These are phyloP conservation scores for Daedaleopsis sinensis DNA, from an alignment of 768 basidiomycete species.

Conservation along the genomic window DNA sequence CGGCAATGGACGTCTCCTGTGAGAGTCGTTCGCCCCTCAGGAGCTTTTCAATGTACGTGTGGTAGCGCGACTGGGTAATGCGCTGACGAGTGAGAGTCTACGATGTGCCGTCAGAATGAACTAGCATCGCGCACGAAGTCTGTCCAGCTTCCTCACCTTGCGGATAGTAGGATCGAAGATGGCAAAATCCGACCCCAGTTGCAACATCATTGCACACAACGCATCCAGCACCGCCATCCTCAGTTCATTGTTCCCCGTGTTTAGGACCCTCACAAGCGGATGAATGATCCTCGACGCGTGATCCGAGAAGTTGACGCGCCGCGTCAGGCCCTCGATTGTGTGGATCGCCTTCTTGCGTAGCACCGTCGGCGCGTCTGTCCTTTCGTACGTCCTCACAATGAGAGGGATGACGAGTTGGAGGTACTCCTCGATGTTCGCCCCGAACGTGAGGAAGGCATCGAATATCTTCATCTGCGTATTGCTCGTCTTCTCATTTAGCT, in stretches of 20 bases:
- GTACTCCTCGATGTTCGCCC: slow-evolving; percentile 96
- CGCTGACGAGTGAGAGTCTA: slow-evolving; percentile 78
- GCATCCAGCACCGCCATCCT: slow-evolving; percentile 90
- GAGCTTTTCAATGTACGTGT: slow-evolving; percentile 84
- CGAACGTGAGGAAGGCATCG: slow-evolving; percentile 93
- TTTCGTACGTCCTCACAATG: slow-evolving; percentile 89
- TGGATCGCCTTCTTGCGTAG: slow-evolving; percentile 89
- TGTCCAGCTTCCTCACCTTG: slow-evolving; percentile 58
- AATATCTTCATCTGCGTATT: slow-evolving; percentile 88
- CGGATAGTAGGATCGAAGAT: slow-evolving; percentile 98
- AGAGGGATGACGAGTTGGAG: slow-evolving; percentile 95
- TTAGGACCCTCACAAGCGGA: slow-evolving; percentile 87
- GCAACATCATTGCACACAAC: slow-evolving; percentile 87
- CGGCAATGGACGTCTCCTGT: slow-evolving; percentile 53
- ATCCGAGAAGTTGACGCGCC: slow-evolving; percentile 95
- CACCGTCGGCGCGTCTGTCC: slow-evolving; percentile 68
- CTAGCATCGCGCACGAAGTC: slow-evolving; percentile 1
- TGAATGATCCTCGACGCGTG: slow-evolving; percentile 97
- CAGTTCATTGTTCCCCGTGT: slow-evolving; percentile 73
- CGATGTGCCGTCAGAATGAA: not conserved
- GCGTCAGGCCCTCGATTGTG: slow-evolving; percentile 87
- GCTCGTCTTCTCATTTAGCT: slow-evolving; percentile 76
- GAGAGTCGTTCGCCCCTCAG: slow-evolving; percentile 91
- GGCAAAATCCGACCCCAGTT: slow-evolving; percentile 95
- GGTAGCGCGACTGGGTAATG: slow-evolving; percentile 83